Conservation (phyloP, 2,329 filamentous ascomycete species). For the Xylaria digitata region DNA sequence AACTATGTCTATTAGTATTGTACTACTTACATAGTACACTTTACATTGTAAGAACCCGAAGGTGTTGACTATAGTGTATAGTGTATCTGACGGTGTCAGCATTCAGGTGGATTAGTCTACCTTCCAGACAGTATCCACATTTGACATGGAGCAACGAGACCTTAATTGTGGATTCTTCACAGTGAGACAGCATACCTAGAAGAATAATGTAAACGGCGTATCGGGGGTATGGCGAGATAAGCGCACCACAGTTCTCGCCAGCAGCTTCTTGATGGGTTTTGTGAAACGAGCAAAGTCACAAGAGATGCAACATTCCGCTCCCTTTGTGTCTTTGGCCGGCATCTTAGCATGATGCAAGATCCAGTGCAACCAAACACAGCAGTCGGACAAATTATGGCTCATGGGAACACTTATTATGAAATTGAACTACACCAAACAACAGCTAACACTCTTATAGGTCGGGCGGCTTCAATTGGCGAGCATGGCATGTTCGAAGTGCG, state of each 20-base stretch:
- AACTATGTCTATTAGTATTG: neutral
- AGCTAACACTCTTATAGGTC: neutral
- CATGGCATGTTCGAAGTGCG: neutral
- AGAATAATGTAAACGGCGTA: neutral
- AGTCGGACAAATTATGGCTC: neutral
- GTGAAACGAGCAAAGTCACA: constrained; percentile 23
- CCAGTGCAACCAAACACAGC: constrained; percentile 16
- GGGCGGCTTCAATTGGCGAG: neutral
- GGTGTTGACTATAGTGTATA: too few relatives aligned
- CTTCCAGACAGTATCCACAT: too few relatives aligned
- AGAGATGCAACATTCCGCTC: constrained; percentile 10
- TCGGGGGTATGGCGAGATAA: neutral
- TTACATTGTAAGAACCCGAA: too few relatives aligned
- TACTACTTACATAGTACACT: neutral
- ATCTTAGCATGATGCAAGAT: constrained; percentile 13
- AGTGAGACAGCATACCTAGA: neutral
- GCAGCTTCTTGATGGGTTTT: neutral
- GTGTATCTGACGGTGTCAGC: too few relatives aligned
- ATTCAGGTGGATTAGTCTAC: too few relatives aligned
- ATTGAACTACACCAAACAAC: constrained; percentile 5
- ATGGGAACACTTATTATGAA: constrained; percentile 5
- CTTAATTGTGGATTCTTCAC: too few relatives aligned
- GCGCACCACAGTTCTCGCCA: constrained; percentile 1
- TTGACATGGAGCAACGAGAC: too few relatives aligned
- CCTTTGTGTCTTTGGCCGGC: neutral